A percentile compares a stretch with the other conserved stretches of the same genome.
Evolutionary conservation across 805 yeast species (phyloP).

Genomic region (Barnettozyma botsteinii): DNA sequence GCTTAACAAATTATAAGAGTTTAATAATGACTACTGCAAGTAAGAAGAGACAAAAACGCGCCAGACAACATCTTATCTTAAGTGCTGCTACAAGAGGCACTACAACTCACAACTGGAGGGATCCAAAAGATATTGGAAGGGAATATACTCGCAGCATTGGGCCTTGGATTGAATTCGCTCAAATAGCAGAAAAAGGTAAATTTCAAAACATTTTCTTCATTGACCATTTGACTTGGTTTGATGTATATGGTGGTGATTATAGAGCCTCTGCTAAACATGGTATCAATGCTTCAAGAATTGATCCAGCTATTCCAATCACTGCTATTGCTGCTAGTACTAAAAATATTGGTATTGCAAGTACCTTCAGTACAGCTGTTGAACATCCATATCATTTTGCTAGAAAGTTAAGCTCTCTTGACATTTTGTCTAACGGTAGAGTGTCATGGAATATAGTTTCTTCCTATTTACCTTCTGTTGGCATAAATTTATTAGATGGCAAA

Average conservation of each 20-base stretch:
- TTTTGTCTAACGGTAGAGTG: slow-evolving; percentile 36
- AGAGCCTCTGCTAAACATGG: slow-evolving; percentile 29
- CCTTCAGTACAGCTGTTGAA: slow-evolving; percentile 38
- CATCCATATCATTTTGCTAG: slow-evolving; percentile 38
- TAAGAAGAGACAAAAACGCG: slow-evolving; percentile 3
- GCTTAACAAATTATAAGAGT: slow-evolving; percentile 24
- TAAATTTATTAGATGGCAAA: slow-evolving; percentile 32
- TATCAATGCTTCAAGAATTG: slow-evolving; percentile 28
- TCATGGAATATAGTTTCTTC: slow-evolving; percentile 43
- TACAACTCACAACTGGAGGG: slow-evolving; percentile 29
- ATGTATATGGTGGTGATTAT: slow-evolving; percentile 35
- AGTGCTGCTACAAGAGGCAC: slow-evolving; percentile 35
- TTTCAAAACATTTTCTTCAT: slow-evolving; percentile 35
- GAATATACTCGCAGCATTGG: slow-evolving; percentile 18
- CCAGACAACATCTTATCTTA: slow-evolving; percentile 26
- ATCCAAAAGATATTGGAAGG: slow-evolving; percentile 12
- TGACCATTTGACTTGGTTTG: slow-evolving; percentile 35
- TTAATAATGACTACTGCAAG: slow-evolving; percentile 1
- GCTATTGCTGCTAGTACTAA: slow-evolving; percentile 37
- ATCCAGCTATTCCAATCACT: slow-evolving; percentile 31
- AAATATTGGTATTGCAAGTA: slow-evolving; percentile 35
- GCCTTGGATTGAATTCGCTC: slow-evolving; percentile 34
- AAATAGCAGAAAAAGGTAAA: slow-evolving; percentile 33
- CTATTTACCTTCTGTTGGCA: slow-evolving; percentile 36
- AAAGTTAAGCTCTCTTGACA: slow-evolving; percentile 37